Evolutionary conservation across 805 yeast species (phyloP).

Genomic region (Ogataea paradorogensis): DNA sequence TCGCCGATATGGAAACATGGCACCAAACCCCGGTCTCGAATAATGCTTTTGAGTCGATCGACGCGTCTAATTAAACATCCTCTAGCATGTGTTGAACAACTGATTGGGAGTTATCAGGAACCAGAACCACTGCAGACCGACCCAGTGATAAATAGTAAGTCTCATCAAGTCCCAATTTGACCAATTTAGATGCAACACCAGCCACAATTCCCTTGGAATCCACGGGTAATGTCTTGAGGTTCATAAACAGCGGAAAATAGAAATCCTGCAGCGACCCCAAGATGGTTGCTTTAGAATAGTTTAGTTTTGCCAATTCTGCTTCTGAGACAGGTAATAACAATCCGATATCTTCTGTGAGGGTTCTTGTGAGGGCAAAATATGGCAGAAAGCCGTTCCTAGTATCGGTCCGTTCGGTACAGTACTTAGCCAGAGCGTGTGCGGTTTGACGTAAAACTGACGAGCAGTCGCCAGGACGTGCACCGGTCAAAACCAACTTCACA

Average conservation of each 20-base stretch:
- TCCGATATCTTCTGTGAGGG: constrained; percentile 49
- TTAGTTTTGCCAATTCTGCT: constrained; percentile 35
- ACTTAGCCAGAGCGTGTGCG: constrained; percentile 34
- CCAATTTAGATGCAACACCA: constrained; percentile 53
- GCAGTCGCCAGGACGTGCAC: constrained; percentile 53
- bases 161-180: constrained; percentile 37
- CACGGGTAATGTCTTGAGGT: constrained; percentile 50
- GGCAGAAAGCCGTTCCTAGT: constrained; percentile 31
- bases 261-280: constrained; percentile 58
- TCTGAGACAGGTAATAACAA: constrained; percentile 44
- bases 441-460: constrained; percentile 41
- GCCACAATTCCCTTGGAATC: constrained; percentile 67
- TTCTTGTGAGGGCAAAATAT: constrained; percentile 52
- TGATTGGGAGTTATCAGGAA: constrained; percentile 43
- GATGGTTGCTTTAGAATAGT: constrained; percentile 40
- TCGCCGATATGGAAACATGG: constrained; percentile 3
- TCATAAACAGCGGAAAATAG: constrained; percentile 55
- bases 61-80: constrained; percentile 4
- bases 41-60: too few relatives aligned
- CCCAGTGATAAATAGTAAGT: constrained; percentile 64
- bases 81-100: constrained; percentile 15
- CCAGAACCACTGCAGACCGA: constrained; percentile 54
- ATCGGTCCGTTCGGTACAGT: constrained; percentile 15
- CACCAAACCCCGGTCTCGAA: constrained; percentile 4
- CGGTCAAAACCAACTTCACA: constrained; percentile 49